phyloP scores from a whole-genome alignment of 2,329 filamentous ascomycete genomes.

The Hypoxylon sp. region DNA sequence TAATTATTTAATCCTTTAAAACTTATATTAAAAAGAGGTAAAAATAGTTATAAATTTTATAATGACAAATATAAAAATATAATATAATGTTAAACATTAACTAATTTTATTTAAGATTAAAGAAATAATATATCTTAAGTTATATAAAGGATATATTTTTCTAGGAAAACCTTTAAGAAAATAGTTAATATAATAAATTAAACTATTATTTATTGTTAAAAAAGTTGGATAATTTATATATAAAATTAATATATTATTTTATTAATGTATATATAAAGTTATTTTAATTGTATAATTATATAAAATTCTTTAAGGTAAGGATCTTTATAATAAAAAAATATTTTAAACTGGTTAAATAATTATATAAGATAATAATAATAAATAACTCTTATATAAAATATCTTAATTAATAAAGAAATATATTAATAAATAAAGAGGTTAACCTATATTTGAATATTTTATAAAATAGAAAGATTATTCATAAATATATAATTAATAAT shows the following conservation, averaged over 20 bases:
- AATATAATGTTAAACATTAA: slow-evolving; percentile 2
- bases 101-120: background rate
- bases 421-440: background rate
- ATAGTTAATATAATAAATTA: background rate
- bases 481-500: background rate
- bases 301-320: background rate
- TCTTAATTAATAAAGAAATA: background rate
- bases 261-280: background rate
- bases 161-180: too few relatives aligned
- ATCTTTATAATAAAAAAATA: background rate
- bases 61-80: background rate
- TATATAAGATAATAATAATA: slow-evolving; percentile 1
- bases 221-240: background rate
- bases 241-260: background rate
- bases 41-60: background rate
- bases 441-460: slow-evolving; percentile 2
- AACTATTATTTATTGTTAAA: background rate
- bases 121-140: too few relatives aligned
- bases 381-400: slow-evolving; percentile 9
- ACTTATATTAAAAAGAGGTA: background rate
- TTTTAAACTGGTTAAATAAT: background rate
- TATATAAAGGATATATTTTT: too few relatives aligned
- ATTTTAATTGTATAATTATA: background rate
- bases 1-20: background rate
- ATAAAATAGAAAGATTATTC: slow-evolving; percentile 5